Evolutionary conservation across 345 rosid species (phyloP).

Genomic region (Turnera subulata): DNA sequence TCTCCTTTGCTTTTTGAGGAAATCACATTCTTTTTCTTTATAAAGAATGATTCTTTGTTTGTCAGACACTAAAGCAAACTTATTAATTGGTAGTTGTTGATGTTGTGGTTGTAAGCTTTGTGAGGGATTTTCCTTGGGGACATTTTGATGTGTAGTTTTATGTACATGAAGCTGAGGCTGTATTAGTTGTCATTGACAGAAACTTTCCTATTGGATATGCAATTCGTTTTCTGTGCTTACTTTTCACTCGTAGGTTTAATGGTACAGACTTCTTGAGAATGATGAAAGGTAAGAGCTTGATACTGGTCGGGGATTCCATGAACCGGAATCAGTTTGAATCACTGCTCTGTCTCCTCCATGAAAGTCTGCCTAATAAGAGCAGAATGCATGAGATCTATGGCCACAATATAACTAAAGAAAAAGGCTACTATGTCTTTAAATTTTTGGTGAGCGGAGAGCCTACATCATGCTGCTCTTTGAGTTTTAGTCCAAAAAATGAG

Average conservation of each 20-base stretch:
- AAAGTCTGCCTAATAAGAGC: slow-evolving; percentile 57
- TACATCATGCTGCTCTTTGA: slow-evolving; percentile 7
- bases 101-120: no score
- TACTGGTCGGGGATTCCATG: slow-evolving; percentile 96
- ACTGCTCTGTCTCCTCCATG: slow-evolving; percentile 73
- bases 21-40: background rate
- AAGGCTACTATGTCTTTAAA: slow-evolving; percentile 74
- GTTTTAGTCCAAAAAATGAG: no score
- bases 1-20: background rate
- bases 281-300: slow-evolving; percentile 70
- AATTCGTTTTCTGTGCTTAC: slow-evolving; percentile 25
- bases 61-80: no score
- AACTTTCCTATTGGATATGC: background rate
- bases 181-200: background rate
- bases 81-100: no score
- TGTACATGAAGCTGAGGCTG: no score
- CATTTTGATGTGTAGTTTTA: no score
- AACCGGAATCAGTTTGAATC: slow-evolving; percentile 93
- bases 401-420: slow-evolving; percentile 72
- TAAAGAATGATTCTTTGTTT: no score
- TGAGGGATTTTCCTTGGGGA: no score
- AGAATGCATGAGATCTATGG: slow-evolving; percentile 78
- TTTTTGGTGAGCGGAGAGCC: slow-evolving; percentile 48
- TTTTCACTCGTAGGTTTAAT: slow-evolving; percentile 67
- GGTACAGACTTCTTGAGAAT: slow-evolving; percentile 87